A percentile compares a stretch with the other conserved stretches of the same genome.
Evolutionary conservation across 2,329 filamentous ascomycete species (phyloP).

Genomic region (Bipolaris sorokiniana): DNA sequence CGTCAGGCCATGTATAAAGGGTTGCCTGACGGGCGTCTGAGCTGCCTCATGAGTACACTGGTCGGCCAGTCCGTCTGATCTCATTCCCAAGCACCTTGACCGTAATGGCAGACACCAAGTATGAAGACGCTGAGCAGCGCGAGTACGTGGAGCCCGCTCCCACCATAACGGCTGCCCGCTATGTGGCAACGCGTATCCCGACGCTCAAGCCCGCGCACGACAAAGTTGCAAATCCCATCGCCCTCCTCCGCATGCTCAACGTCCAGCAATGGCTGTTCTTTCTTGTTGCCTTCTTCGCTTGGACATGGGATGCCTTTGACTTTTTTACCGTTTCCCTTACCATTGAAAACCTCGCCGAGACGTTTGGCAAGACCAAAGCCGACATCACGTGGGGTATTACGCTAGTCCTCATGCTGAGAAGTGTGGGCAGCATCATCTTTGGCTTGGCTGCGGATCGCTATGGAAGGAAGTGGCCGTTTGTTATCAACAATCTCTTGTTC

Average conservation of each 20-base stretch:
- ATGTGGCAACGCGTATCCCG: conserved; percentile 60
- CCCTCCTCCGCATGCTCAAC: conserved; percentile 58
- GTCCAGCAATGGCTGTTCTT: conserved; percentile 66
- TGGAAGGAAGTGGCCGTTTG: conserved; percentile 63
- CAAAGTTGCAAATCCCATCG: conserved; percentile 61
- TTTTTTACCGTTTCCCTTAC: conserved; percentile 68
- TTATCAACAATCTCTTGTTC: conserved; percentile 67
- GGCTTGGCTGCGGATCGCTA: conserved; percentile 61
- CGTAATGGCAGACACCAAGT: conserved; percentile 33
- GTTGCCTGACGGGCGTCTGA: background rate
- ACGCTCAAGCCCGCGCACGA: conserved; percentile 64
- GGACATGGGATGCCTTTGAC: conserved; percentile 61
- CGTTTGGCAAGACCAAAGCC: conserved; percentile 60
- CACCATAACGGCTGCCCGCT: conserved; percentile 49
- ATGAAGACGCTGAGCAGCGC: conserved; percentile 18
- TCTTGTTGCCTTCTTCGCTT: conserved; percentile 55
- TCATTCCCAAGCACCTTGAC: background rate
- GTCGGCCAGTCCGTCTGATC: background rate
- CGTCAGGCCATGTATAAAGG: conserved; percentile 6
- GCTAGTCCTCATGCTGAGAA: conserved; percentile 62
- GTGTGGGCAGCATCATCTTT: conserved; percentile 64
- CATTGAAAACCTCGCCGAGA: conserved; percentile 59
- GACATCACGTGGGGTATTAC: conserved; percentile 66
- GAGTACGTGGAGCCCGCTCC: conserved; percentile 19
- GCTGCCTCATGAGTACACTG: background rate